These are phyloP conservation scores for Penicillium verrucosum DNA, from an alignment of 2,329 filamentous ascomycete species.

Conservation along the genomic window DNA sequence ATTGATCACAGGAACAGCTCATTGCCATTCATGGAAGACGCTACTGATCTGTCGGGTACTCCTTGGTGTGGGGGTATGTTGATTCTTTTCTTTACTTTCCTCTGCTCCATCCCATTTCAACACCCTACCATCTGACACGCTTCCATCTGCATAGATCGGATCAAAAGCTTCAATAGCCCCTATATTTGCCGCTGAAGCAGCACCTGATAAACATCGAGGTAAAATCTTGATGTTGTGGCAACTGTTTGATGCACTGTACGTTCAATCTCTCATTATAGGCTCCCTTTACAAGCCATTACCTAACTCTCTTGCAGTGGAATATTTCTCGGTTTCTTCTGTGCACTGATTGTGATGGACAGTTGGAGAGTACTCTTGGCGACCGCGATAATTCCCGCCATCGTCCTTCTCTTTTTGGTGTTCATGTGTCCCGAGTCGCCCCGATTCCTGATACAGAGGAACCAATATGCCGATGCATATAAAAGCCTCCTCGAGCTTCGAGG, in stretches of 20 bases:
- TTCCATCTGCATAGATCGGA: conserved; percentile 14
- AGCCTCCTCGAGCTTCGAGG: neutral
- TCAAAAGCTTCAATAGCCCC: conserved; percentile 25
- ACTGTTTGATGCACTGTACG: conserved; percentile 23
- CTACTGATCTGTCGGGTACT: conserved; percentile 29
- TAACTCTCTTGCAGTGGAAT: neutral
- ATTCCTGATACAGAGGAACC: conserved; percentile 13
- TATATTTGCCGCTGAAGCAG: conserved; percentile 22
- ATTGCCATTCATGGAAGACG: conserved; percentile 23
- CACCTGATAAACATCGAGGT: conserved; percentile 17
- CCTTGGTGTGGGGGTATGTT: conserved; percentile 28
- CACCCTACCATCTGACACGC: neutral
- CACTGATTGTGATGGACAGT: neutral
- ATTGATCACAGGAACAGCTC: neutral
- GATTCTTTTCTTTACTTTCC: neutral
- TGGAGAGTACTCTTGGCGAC: neutral
- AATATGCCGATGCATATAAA: neutral
- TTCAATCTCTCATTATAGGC: neutral
- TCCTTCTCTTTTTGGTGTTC: neutral
- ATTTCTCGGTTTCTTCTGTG: neutral
- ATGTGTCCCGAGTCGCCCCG: conserved; percentile 12
- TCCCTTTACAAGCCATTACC: neutral
- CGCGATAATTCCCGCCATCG: neutral
- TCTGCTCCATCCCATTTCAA: neutral
- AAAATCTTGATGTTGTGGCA: conserved; percentile 25